Conservation (phyloP, 345 rosid species). For the Brassica rapa region DNA sequence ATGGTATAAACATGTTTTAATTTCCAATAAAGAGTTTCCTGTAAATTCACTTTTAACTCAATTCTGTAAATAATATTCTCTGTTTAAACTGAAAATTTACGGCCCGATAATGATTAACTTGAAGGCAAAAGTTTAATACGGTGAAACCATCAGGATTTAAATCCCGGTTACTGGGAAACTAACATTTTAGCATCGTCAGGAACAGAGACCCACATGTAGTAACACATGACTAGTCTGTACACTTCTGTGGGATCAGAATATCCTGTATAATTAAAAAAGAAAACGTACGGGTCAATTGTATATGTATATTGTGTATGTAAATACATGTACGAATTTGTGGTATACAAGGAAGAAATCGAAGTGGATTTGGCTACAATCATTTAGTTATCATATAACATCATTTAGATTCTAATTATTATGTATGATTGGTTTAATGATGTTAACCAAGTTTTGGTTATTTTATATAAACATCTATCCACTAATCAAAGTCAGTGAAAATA, state of each 20-base stretch:
- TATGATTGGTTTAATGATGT: neutral
- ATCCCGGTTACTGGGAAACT: no score
- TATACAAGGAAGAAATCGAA: slow-evolving; percentile 1
- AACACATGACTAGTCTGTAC: no score
- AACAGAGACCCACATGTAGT: no score
- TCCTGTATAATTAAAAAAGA: no score
- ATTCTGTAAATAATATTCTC: neutral
- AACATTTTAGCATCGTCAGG: no score
- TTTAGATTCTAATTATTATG: neutral
- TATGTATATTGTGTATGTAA: slow-evolving; percentile 1
- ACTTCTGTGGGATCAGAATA: no score
- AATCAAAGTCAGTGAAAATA: no score
- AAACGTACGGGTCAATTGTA: neutral
- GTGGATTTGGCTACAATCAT: slow-evolving; percentile 3
- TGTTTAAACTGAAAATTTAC: neutral
- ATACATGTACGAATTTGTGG: neutral
- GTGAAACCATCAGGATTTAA: no score
- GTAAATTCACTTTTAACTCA: neutral
- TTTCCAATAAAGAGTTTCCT: neutral
- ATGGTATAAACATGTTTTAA: neutral
- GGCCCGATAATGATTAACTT: no score
- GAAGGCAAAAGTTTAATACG: no score
- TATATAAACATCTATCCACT: no score
- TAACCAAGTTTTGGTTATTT: neutral
- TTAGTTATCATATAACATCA: neutral